Conservation (phyloP, 257 asterid genomes). For the Jasminum sambac region DNA sequence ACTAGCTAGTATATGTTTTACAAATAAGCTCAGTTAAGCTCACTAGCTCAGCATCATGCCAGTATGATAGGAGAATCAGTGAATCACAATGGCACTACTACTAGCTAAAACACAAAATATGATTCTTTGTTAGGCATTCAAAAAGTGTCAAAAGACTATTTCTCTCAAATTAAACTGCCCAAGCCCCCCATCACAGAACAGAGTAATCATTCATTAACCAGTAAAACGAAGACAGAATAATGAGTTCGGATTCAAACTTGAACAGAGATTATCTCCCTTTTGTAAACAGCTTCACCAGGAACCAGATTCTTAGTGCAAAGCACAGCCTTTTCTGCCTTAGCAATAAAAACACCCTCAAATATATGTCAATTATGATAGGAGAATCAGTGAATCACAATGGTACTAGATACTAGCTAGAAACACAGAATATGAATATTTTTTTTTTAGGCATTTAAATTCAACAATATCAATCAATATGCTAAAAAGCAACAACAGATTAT, state of each 20-base stretch:
- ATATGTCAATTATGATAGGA: no score
- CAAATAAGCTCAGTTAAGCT: neutral
- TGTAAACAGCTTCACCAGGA: conserved; percentile 92
- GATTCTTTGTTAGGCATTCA: neutral
- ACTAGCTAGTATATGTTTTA: neutral
- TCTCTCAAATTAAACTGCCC: neutral
- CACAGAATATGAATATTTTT: no score
- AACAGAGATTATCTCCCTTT: conserved; percentile 77
- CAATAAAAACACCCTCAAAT: conserved; percentile 91
- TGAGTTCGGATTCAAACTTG: conserved; percentile 48
- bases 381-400: no score
- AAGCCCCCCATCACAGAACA: neutral
- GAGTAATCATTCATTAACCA: neutral
- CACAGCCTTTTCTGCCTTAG: conserved; percentile 89
- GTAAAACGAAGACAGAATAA: neutral
- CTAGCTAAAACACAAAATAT: neutral
- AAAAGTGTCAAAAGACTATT: neutral
- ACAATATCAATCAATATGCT: no score
- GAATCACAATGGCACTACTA: neutral
- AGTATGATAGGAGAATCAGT: neutral
- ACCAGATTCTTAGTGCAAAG: conserved; percentile 89
- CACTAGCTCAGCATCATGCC: neutral
- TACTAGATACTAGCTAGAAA: no score
- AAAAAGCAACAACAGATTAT: no score
- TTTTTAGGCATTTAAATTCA: no score